Evolutionary conservation across 495 filamentous ascomycete genomes (phyloP).

Genomic region (Terfezia boudieri): DNA sequence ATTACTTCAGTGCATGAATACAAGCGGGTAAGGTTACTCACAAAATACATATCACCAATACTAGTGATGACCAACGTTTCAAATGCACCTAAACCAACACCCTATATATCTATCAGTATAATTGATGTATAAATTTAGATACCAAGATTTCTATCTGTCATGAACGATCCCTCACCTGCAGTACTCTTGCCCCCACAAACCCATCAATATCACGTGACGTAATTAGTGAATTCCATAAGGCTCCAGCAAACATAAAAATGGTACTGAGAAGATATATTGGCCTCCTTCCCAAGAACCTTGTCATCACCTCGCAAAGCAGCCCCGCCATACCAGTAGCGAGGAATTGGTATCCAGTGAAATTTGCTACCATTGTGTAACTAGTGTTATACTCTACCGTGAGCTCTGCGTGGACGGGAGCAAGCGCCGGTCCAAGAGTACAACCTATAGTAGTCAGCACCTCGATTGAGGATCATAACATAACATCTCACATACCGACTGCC

Average conservation of each 20-base stretch:
- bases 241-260: conserved; percentile 33
- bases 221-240: conserved; percentile 38
- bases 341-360: conserved; percentile 27
- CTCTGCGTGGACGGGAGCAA: conserved; percentile 16
- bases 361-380: conserved; percentile 21
- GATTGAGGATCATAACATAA: too few relatives aligned
- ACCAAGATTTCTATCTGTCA: too few relatives aligned
- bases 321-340: conserved; percentile 31
- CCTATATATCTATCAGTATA: conserved; percentile 22
- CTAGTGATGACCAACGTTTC: conserved; percentile 35
- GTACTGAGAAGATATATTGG: conserved; percentile 38
- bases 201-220: conserved; percentile 26
- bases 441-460: conserved; percentile 1
- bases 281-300: conserved; percentile 40
- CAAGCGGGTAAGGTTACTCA: conserved; percentile 10
- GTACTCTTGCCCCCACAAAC: conserved; percentile 30
- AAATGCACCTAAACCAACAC: conserved; percentile 34
- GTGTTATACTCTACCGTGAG: conserved; percentile 25
- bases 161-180: conserved; percentile 9
- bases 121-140: neutral
- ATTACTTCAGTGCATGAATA: neutral
- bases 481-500: conserved; percentile 22
- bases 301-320: conserved; percentile 39
- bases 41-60: conserved; percentile 37
- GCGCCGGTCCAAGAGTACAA: conserved; percentile 18